Evolutionary conservation across 2,329 filamentous ascomycete species (phyloP).

Genomic region (Beauveria medogensis): DNA sequence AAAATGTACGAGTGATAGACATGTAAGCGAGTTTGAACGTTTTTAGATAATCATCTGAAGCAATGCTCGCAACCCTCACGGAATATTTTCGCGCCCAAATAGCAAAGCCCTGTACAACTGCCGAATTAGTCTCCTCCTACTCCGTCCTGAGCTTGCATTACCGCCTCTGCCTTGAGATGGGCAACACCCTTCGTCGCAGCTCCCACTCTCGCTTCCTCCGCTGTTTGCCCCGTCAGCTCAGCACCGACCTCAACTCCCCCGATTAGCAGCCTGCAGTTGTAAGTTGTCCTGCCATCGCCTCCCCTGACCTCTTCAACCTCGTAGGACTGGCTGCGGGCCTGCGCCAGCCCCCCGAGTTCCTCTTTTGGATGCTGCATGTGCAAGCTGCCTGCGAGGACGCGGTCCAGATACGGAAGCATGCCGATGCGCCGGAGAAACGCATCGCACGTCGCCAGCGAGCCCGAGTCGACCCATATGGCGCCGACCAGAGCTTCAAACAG

Average conservation of each 20-base stretch:
- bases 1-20: background rate
- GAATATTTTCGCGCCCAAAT: background rate
- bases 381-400: conserved; percentile 51
- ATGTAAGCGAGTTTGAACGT: background rate
- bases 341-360: conserved; percentile 53
- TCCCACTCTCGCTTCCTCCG: conserved; percentile 45
- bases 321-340: conserved; percentile 47
- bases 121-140: background rate
- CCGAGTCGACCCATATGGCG: conserved; percentile 76
- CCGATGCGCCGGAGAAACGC: conserved; percentile 55
- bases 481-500: conserved; percentile 74
- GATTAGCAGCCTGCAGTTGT: conserved; percentile 41
- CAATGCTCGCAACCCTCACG: background rate
- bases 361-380: conserved; percentile 60
- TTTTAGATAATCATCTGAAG: background rate
- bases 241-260: conserved; percentile 37
- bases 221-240: conserved; percentile 37
- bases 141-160: background rate
- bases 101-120: background rate
- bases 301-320: conserved; percentile 22
- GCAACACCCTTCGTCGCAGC: conserved; percentile 46
- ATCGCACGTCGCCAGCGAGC: conserved; percentile 51
- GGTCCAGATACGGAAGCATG: conserved; percentile 53
- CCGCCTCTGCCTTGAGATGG: conserved; percentile 20
- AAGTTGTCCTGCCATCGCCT: conserved; percentile 20